Evolutionary conservation across 2,329 filamentous ascomycete genomes (phyloP).

Genomic region (Phoma sp.): DNA sequence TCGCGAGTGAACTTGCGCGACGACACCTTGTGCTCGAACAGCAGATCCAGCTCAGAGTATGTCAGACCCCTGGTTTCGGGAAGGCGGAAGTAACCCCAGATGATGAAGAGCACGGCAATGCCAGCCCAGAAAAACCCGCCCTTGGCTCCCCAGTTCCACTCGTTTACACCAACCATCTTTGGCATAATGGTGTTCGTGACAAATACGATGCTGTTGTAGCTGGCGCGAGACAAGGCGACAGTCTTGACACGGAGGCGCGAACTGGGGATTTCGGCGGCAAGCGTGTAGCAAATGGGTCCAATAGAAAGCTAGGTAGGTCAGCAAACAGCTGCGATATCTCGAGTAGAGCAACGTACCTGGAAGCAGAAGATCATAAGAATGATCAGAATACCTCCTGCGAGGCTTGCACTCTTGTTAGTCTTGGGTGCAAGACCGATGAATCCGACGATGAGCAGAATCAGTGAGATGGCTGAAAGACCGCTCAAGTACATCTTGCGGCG

Average conservation of each 20-base stretch:
- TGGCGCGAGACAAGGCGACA: conserved; percentile 74
- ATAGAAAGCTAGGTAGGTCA: conserved; percentile 65
- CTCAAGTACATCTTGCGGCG: conserved; percentile 77
- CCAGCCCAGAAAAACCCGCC: conserved; percentile 35
- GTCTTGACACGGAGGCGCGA: conserved; percentile 87
- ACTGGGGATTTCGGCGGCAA: conserved; percentile 82
- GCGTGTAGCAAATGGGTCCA: conserved; percentile 85
- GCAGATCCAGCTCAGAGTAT: conserved; percentile 31
- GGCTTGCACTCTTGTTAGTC: conserved; percentile 54
- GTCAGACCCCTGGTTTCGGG: conserved; percentile 32
- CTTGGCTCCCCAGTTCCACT: conserved; percentile 36
- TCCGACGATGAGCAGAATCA: conserved; percentile 61
- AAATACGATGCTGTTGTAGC: conserved; percentile 34
- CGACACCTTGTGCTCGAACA: conserved; percentile 33
- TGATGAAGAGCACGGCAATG: conserved; percentile 27
- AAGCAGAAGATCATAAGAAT: conserved; percentile 38
- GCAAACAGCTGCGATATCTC: background rate
- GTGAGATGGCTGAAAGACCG: conserved; percentile 52
- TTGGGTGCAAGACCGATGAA: conserved; percentile 70
- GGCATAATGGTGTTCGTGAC: conserved; percentile 34
- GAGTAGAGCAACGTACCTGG: conserved; percentile 23
- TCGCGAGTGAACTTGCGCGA: conserved; percentile 34
- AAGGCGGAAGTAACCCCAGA: conserved; percentile 34
- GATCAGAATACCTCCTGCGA: conserved; percentile 34
- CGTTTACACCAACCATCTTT: conserved; percentile 34